Evolutionary conservation across 2,329 filamentous ascomycete species (phyloP).

Genomic region (Penicillium paneum): DNA sequence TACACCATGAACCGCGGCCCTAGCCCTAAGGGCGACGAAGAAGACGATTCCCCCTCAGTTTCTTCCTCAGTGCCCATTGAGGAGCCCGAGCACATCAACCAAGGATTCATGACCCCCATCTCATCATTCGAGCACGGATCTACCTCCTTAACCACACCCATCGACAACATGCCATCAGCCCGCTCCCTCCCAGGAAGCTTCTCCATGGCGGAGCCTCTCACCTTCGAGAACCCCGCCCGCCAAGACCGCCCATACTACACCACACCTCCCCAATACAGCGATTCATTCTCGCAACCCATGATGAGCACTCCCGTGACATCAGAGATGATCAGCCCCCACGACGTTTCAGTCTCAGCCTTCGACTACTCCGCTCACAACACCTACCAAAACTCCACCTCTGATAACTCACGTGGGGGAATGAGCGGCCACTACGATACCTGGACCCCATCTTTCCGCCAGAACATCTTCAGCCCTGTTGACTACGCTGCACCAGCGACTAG

Average conservation of each 20-base stretch:
- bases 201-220: constrained; percentile 29
- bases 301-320: constrained; percentile 27
- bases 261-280: constrained; percentile 28
- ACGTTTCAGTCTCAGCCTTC: constrained; percentile 29
- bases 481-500: constrained; percentile 21
- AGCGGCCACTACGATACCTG: constrained; percentile 29
- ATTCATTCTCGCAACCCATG: constrained; percentile 29
- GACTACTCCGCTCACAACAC: constrained; percentile 30
- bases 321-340: constrained; percentile 30
- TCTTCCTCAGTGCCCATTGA: constrained; percentile 23
- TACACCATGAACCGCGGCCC: constrained; percentile 40
- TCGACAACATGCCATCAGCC: constrained; percentile 22
- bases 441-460: constrained; percentile 34
- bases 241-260: constrained; percentile 30
- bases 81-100: constrained; percentile 29
- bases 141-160: constrained; percentile 24
- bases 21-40: constrained; percentile 32
- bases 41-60: constrained; percentile 28
- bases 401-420: constrained; percentile 20
- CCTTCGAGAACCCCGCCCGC: constrained; percentile 24
- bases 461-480: constrained; percentile 33
- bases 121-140: constrained; percentile 25
- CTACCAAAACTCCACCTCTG: constrained; percentile 23
- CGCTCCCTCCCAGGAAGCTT: constrained; percentile 27
- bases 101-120: constrained; percentile 25